phyloP scores from a whole-genome alignment of 805 yeast genomes.

The Myxozyma neglecta region DNA sequence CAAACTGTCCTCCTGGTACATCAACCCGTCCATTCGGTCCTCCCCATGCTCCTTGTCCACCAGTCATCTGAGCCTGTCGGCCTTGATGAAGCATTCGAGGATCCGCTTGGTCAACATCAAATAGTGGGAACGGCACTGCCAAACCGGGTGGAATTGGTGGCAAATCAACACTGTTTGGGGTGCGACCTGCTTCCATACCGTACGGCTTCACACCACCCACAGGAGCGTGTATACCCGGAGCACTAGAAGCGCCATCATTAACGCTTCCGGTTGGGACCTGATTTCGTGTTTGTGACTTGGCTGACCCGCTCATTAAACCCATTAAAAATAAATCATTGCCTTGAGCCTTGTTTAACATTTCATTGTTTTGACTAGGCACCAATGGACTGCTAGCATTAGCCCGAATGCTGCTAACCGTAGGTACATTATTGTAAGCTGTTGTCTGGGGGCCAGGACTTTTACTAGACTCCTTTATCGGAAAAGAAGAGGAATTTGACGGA shows the following conservation, averaged over 20 bases:
- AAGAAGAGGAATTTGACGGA: not conserved
- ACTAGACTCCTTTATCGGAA: not conserved
- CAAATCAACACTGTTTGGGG: not conserved
- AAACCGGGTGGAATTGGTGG: not conserved
- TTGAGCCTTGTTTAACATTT: not conserved
- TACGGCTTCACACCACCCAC: not conserved
- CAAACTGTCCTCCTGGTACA: not conserved
- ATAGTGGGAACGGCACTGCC: not conserved
- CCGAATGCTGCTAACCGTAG: not conserved
- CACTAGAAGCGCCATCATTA: not conserved
- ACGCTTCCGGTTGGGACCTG: not conserved
- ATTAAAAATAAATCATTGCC: slow-evolving; percentile 21
- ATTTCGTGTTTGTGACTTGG: slow-evolving; percentile 5
- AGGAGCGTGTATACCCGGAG: not conserved
- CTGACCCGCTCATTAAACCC: slow-evolving; percentile 25
- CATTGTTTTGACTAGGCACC: not conserved
- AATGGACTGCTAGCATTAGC: not conserved
- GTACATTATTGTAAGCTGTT: not conserved
- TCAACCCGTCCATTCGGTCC: not conserved
- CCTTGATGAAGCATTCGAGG: not conserved
- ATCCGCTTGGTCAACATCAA: slow-evolving; percentile 5
- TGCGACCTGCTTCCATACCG: not conserved
- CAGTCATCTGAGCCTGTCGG: not conserved
- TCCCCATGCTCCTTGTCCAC: slow-evolving; percentile 2
- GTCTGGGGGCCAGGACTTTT: not conserved